These are phyloP conservation scores for Cercophora samala DNA, from an alignment of 495 filamentous ascomycete genomes.

Conservation along the genomic window DNA sequence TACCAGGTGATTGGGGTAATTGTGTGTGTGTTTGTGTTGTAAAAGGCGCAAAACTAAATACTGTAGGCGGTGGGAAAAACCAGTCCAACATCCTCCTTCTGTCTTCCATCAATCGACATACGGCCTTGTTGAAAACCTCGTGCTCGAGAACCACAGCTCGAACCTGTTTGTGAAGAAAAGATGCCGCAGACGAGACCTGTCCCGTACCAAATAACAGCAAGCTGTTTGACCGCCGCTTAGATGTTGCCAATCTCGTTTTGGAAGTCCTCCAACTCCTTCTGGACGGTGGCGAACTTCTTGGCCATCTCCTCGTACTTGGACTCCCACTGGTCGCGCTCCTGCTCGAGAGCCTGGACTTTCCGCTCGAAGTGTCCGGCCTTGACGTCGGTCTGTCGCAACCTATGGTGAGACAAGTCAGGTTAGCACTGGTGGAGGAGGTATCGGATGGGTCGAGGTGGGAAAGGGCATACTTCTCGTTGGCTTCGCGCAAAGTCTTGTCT, in stretches of 20 bases:
- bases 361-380: conserved; percentile 99
- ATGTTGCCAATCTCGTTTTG: conserved; percentile 86
- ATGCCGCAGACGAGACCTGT: conserved; percentile 11
- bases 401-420: conserved; percentile 33
- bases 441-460: background rate
- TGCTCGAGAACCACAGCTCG: conserved; percentile 12
- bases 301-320: conserved; percentile 93
- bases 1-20: background rate
- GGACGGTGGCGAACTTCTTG: conserved; percentile 76
- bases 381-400: conserved; percentile 96
- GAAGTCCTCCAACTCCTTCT: conserved; percentile 91
- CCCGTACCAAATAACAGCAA: conserved; percentile 2
- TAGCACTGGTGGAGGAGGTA: background rate
- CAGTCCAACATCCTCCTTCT: conserved; percentile 11
- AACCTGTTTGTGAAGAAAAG: conserved; percentile 5
- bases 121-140: conserved; percentile 1
- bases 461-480: conserved; percentile 91
- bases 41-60: conserved; percentile 11
- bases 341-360: conserved; percentile 95
- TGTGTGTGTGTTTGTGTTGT: conserved; percentile 11
- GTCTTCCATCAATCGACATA: conserved; percentile 5
- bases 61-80: conserved; percentile 12
- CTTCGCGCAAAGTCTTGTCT: conserved; percentile 90
- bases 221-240: conserved; percentile 44
- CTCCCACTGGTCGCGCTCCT: conserved; percentile 87